These are phyloP conservation scores for Alternaria rosae DNA, from an alignment of 2,329 filamentous ascomycete species.

Conservation along the genomic window DNA sequence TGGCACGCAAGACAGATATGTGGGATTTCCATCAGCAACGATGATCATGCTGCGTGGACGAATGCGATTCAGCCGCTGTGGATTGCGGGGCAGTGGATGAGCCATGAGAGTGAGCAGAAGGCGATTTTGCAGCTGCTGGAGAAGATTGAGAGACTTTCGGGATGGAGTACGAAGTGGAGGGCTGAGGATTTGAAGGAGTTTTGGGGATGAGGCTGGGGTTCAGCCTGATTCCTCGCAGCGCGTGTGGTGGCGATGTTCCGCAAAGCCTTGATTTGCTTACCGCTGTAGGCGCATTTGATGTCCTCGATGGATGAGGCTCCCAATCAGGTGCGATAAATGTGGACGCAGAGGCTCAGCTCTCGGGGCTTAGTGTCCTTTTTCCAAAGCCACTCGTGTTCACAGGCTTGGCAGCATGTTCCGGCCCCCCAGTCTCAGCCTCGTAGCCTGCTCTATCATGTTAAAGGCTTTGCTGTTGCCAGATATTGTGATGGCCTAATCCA, in stretches of 20 bases:
- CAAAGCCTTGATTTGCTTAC: neutral
- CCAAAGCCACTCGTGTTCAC: neutral
- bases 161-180: slow-evolving; percentile 63
- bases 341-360: neutral
- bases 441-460: neutral
- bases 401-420: neutral
- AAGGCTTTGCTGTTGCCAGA: neutral
- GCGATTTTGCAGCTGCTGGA: slow-evolving; percentile 59
- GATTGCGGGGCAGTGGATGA: slow-evolving; percentile 59
- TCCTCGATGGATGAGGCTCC: neutral
- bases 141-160: slow-evolving; percentile 61
- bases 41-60: slow-evolving; percentile 56
- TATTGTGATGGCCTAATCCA: neutral
- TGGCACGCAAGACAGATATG: slow-evolving; percentile 59
- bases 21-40: slow-evolving; percentile 55
- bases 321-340: neutral
- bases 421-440: neutral
- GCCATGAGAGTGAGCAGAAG: slow-evolving; percentile 53
- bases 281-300: neutral
- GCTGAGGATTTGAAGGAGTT: slow-evolving; percentile 61
- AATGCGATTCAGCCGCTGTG: slow-evolving; percentile 58
- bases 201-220: slow-evolving; percentile 51
- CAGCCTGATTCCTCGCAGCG: neutral
- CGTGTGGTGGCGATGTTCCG: neutral
- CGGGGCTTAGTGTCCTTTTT: neutral